Evolutionary conservation across 2,329 filamentous ascomycete genomes (phyloP).

Genomic region (Alternaria longipes): DNA sequence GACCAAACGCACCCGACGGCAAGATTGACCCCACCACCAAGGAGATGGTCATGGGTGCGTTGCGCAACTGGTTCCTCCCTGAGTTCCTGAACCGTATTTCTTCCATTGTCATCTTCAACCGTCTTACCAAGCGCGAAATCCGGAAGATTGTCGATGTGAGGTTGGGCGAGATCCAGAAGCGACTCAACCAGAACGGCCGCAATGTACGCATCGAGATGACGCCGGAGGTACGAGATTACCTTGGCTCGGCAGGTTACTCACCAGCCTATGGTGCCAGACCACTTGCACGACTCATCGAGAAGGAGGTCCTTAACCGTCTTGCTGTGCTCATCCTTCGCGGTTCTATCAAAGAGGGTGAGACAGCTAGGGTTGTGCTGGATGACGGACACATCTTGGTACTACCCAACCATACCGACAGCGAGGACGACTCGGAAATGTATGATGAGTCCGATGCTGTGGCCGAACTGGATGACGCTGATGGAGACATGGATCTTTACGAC

Average conservation of each 20-base stretch:
- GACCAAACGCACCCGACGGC: conserved; percentile 79
- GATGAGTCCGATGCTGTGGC: conserved; percentile 79
- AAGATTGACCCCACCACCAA: conserved; percentile 84
- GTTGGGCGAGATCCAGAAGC: conserved; percentile 87
- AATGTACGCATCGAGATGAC: conserved; percentile 86
- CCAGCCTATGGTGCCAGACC: conserved; percentile 94
- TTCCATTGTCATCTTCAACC: conserved; percentile 97
- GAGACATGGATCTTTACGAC: conserved; percentile 71
- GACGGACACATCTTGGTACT: conserved; percentile 83
- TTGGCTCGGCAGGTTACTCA: conserved; percentile 90
- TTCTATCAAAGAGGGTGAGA: conserved; percentile 84
- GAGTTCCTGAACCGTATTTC: conserved; percentile 99
- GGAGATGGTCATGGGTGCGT: conserved; percentile 88
- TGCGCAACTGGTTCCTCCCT: conserved; percentile 95
- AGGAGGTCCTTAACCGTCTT: conserved; percentile 92
- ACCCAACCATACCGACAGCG: conserved; percentile 79
- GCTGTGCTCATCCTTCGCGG: conserved; percentile 91
- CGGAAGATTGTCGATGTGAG: conserved; percentile 95
- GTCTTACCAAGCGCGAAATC: conserved; percentile 87
- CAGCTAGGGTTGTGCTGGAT: conserved; percentile 78
- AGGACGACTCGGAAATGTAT: conserved; percentile 76
- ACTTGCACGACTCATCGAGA: conserved; percentile 89
- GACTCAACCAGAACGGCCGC: conserved; percentile 82
- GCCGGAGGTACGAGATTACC: conserved; percentile 88
- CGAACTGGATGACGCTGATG: conserved; percentile 66